Base-by-base conservation (phyloP, 768 basidiomycete species). In the Exidia glandulosa region DNA sequence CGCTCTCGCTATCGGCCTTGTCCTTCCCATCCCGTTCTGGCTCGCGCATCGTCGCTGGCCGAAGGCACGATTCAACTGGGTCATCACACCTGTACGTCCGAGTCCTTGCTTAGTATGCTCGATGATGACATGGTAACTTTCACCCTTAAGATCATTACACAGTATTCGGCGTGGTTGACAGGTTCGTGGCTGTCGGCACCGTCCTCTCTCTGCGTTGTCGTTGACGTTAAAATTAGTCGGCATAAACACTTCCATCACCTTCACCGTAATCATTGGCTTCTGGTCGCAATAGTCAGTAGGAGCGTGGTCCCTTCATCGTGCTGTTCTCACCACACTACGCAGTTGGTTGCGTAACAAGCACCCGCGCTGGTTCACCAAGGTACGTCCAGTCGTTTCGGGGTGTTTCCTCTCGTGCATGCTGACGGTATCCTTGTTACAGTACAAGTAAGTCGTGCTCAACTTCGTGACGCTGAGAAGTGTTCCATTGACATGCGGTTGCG, bases 291-390 rank as follows among this genome's bases (percentile, higher is more conserved):
- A 58, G 59, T 59, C n/a, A 14, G 63, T 63, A 27, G 5, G 16
- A 7, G 13, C 27, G 23, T 56, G 34, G 14, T 29, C 23, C 25
- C 31, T 12, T 31, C 16, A 56, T 29, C 32, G 34, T 56, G 13
- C 10, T 13, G 25, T 29, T 10, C 12, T 32, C 9, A 25, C n/a
- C 19, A n/a, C 25, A 12, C 36, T 45, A 23, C 13, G 14, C 30
- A 64, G 63, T 34, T 70, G 56, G 36, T 67, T 74, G 30, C 68
- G 75, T 56, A 72, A 65, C 57, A 70, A 66, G 58, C 71, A 72
- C 66, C 73, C 74, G 54, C 65, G 73, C 59, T 71, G 70, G 70
- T 75, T 75, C 70, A 72, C 71, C 54, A 74, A 74, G 66, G 64
- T 63, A 63, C 52, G 64, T 55, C 56, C 56, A 47, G 36, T 12